These are phyloP conservation scores for Cercospora sp. DNA, from an alignment of 2,329 filamentous ascomycete genomes.

Conservation along the genomic window DNA sequence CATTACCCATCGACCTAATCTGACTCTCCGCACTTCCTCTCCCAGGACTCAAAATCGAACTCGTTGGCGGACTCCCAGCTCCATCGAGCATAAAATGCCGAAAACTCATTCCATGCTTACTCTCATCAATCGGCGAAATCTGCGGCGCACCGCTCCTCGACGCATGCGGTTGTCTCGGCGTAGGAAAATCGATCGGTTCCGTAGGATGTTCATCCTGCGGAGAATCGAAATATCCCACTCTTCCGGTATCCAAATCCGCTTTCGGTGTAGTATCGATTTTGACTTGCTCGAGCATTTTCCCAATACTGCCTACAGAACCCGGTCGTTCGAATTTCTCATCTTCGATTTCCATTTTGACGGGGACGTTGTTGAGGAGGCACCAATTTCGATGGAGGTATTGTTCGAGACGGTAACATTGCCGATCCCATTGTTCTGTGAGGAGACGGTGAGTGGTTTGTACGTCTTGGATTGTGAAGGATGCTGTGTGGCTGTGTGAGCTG, in stretches of 20 bases:
- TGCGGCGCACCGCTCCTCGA: slow-evolving; percentile 13
- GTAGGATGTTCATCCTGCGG: slow-evolving; percentile 8
- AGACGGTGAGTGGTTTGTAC: slow-evolving; percentile 52
- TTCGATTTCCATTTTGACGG: slow-evolving; percentile 47
- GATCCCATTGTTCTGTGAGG: slow-evolving; percentile 53
- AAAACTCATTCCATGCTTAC: slow-evolving; percentile 30
- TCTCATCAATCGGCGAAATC: slow-evolving; percentile 16
- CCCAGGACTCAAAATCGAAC: background rate
- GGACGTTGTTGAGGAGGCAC: slow-evolving; percentile 48
- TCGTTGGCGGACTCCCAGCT: slow-evolving; percentile 3
- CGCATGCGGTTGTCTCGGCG: slow-evolving; percentile 9
- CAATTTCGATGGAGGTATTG: slow-evolving; percentile 52
- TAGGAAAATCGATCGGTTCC: slow-evolving; percentile 14
- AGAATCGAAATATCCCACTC: slow-evolving; percentile 40
- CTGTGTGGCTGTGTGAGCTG: slow-evolving; percentile 28
- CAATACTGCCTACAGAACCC: slow-evolving; percentile 35
- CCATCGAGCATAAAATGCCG: slow-evolving; percentile 35
- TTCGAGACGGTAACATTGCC: slow-evolving; percentile 50
- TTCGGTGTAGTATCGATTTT: slow-evolving; percentile 48
- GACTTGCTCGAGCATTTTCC: slow-evolving; percentile 45
- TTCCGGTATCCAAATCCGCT: slow-evolving; percentile 39
- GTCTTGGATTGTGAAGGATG: slow-evolving; percentile 49
- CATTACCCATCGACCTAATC: slow-evolving; percentile 11
- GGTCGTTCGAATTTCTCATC: slow-evolving; percentile 51
- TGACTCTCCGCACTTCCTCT: slow-evolving; percentile 13